Conservation (phyloP, 805 yeast species). For the Wickerhamiella cacticola region DNA sequence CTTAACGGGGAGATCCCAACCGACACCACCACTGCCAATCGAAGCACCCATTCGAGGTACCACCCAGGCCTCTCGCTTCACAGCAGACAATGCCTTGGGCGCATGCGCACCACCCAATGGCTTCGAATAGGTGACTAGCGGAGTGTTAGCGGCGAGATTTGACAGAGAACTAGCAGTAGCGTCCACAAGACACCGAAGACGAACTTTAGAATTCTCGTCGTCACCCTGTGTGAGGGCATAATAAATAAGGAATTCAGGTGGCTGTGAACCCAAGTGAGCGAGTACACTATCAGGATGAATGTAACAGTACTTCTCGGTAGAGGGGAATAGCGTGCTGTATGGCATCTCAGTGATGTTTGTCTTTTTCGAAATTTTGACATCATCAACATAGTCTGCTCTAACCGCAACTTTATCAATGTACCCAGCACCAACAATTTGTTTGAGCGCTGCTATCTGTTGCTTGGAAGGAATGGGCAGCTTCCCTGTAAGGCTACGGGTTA, state of each 20-base stretch:
- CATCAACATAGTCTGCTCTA: conserved; percentile 66
- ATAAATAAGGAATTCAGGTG: conserved; percentile 71
- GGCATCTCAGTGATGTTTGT: conserved; percentile 42
- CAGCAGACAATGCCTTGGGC: conserved; percentile 52
- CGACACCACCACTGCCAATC: conserved; percentile 70
- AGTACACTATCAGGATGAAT: conserved; percentile 72
- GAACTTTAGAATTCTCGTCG: conserved; percentile 35
- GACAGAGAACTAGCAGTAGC: conserved; percentile 63
- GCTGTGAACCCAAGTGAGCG: conserved; percentile 44
- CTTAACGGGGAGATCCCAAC: conserved; percentile 82
- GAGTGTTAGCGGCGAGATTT: conserved; percentile 61
- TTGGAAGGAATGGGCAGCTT: conserved; percentile 53
- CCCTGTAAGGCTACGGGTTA: conserved; percentile 40
- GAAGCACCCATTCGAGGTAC: conserved; percentile 82
- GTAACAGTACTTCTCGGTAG: conserved; percentile 39
- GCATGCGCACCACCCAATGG: conserved; percentile 87
- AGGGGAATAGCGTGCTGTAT: conserved; percentile 41
- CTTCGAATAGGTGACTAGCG: conserved; percentile 71
- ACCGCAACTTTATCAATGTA: conserved; percentile 83
- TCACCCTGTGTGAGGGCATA: conserved; percentile 46
- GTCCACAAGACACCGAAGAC: conserved; percentile 69
- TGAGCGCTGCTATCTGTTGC: conserved; percentile 60
- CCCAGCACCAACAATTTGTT: conserved; percentile 88
- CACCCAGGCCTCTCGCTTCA: conserved; percentile 76
- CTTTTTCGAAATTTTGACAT: conserved; percentile 46